Conservation (phyloP, 2,329 filamentous ascomycete genomes). For the Colletotrichum chrysophilum region DNA sequence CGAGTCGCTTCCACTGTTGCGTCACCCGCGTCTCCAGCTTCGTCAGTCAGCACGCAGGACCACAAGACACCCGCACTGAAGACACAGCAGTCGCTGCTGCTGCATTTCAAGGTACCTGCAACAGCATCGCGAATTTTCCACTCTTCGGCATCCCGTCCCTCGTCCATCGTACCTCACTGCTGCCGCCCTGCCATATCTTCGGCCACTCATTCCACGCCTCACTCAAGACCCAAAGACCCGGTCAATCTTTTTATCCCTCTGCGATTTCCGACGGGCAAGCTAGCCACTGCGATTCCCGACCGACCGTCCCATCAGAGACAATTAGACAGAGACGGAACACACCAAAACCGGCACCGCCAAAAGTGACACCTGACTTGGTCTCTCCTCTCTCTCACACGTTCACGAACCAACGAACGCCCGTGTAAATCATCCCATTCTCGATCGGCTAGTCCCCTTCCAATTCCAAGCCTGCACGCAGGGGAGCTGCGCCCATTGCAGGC, state of each 20-base stretch:
- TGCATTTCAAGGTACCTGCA: background rate
- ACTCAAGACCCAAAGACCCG: background rate
- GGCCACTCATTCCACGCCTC: background rate
- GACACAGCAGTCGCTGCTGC: background rate
- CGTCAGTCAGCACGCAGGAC: background rate
- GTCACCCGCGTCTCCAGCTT: constrained; percentile 16
- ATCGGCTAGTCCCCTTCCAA: constrained; percentile 5
- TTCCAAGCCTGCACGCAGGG: background rate
- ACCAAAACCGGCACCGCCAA: background rate
- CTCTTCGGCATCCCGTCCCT: background rate
- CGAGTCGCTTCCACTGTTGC: constrained; percentile 5
- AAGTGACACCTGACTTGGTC: background rate
- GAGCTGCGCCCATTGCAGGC: constrained; percentile 1
- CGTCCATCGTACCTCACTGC: background rate
- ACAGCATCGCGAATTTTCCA: background rate
- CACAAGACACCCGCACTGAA: background rate
- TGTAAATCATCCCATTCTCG: constrained; percentile 15
- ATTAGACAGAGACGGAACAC: background rate
- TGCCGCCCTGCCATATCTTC: background rate
- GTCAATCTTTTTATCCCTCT: background rate
- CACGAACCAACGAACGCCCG: background rate
- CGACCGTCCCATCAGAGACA: background rate
- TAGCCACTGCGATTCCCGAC: background rate
- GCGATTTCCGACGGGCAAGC: background rate
- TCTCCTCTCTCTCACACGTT: background rate